Conservation (phyloP, 805 yeast species). For the Ogataea pini region DNA sequence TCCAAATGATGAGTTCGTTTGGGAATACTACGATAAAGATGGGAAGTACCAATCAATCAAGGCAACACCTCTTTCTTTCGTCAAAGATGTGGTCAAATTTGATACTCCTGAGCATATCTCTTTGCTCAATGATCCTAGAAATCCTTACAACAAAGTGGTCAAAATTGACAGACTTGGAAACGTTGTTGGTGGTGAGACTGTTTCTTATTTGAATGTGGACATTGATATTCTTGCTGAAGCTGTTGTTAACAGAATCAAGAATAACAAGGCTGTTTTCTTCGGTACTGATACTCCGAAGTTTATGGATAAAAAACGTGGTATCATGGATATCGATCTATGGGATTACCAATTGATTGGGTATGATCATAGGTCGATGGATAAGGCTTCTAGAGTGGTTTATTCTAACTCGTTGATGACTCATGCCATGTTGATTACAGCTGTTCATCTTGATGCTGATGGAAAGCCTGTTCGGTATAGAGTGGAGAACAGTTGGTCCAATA, state of each 20-base stretch:
- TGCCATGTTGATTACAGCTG: constrained; percentile 85
- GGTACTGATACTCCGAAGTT: constrained; percentile 89
- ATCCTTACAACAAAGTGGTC: constrained; percentile 60
- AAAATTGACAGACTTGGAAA: constrained; percentile 77
- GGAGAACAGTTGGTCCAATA: constrained; percentile 78
- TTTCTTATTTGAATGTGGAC: constrained; percentile 69
- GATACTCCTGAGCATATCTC: constrained; percentile 59
- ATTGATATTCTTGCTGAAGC: constrained; percentile 57
- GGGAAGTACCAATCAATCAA: constrained; percentile 46
- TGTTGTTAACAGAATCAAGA: constrained; percentile 67
- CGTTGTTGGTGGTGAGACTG: constrained; percentile 67
- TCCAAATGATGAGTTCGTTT: constrained; percentile 62
- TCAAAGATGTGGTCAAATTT: constrained; percentile 51
- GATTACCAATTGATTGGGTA: constrained; percentile 59
- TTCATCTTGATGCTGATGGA: constrained; percentile 65
- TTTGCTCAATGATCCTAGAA: constrained; percentile 80
- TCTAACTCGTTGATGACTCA: constrained; percentile 83
- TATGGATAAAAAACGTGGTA: constrained; percentile 61
- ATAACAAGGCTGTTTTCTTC: constrained; percentile 79
- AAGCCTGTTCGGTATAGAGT: constrained; percentile 69
- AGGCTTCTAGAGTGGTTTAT: constrained; percentile 69
- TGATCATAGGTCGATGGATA: constrained; percentile 47
- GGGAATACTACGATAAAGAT: constrained; percentile 79
- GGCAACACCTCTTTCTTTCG: constrained; percentile 68
- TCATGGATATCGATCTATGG: constrained; percentile 72